Evolutionary conservation across 352 stramenopile species (phyloP).

Genomic region (Phytopythium litorale): DNA sequence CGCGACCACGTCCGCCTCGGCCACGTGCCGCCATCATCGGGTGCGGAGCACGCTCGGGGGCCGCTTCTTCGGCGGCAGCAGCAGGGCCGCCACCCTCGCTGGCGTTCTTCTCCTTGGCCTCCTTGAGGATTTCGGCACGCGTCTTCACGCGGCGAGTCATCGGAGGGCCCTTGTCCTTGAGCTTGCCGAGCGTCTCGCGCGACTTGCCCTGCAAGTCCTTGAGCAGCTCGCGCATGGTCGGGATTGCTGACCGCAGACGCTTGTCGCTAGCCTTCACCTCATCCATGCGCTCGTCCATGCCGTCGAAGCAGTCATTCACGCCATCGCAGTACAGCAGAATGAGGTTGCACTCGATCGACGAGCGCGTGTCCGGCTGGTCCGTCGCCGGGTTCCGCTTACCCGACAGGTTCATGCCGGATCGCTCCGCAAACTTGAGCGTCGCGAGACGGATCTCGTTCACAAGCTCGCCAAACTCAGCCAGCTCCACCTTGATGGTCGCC

Average conservation of each 20-base stretch:
- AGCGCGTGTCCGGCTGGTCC: constrained; percentile 72
- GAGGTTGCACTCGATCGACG: constrained; percentile 67
- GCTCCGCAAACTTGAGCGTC: constrained; percentile 78
- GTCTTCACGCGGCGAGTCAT: constrained; percentile 61
- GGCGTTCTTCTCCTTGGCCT: constrained; percentile 86
- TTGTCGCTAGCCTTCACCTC: constrained; percentile 83
- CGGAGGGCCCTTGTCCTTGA: constrained; percentile 69
- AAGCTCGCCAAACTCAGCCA: constrained; percentile 75
- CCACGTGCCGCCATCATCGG: constrained; percentile 43
- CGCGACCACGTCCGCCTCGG: constrained; percentile 20
- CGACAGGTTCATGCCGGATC: constrained; percentile 84
- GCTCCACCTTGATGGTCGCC: constrained; percentile 83
- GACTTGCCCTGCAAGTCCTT: constrained; percentile 70
- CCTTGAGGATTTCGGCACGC: constrained; percentile 74
- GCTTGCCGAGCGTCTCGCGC: constrained; percentile 33
- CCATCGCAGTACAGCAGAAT: constrained; percentile 57
- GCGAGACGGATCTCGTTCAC: constrained; percentile 79
- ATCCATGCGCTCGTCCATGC: constrained; percentile 80
- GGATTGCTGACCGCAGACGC: constrained; percentile 63
- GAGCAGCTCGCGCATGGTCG: constrained; percentile 50
- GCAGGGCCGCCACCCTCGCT: constrained; percentile 33
- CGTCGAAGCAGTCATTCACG: constrained; percentile 68
- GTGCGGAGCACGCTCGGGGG: constrained; percentile 30
- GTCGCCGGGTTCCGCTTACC: constrained; percentile 69
- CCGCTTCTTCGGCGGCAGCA: constrained; percentile 19